Conservation (phyloP, 495 filamentous ascomycete genomes). For the Ramalina intermedia region DNA sequence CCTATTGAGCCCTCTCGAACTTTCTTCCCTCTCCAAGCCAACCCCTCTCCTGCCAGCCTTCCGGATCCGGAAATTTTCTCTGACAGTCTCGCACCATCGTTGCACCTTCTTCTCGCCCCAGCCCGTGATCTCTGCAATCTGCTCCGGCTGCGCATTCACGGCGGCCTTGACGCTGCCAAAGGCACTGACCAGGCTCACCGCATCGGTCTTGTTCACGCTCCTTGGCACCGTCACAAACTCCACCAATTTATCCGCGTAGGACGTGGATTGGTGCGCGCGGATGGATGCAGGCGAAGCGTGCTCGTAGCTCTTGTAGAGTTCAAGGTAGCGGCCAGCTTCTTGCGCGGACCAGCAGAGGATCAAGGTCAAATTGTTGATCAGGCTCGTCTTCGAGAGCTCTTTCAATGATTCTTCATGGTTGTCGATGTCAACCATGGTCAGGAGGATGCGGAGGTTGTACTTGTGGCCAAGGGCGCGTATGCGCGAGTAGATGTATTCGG, state of each 20-base stretch:
- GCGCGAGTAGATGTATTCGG: conserved; percentile 93
- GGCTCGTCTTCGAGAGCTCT: conserved; percentile 74
- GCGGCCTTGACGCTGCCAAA: conserved; percentile 81
- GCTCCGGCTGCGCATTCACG: conserved; percentile 75
- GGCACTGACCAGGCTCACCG: conserved; percentile 67
- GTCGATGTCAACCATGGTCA: conserved; percentile 86
- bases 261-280: conserved; percentile 62
- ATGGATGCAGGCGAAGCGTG: conserved; percentile 70
- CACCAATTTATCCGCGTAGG: conserved; percentile 76
- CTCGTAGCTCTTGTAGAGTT: conserved; percentile 87
- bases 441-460: conserved; percentile 69
- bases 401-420: conserved; percentile 68
- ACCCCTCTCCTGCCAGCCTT: conserved; percentile 45
- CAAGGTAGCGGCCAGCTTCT: conserved; percentile 85
- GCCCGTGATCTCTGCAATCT: conserved; percentile 64
- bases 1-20: conserved; percentile 10
- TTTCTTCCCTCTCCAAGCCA: conserved; percentile 17
- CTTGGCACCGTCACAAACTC: conserved; percentile 86
- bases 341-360: conserved; percentile 88
- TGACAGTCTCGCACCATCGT: conserved; percentile 63
- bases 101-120: conserved; percentile 95
- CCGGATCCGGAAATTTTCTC: conserved; percentile 68
- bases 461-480: conserved; percentile 65
- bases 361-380: conserved; percentile 83
- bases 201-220: conserved; percentile 87